Evolutionary conservation across 2,329 filamentous ascomycete species (phyloP).

Genomic region (Hypocrella siamensis): DNA sequence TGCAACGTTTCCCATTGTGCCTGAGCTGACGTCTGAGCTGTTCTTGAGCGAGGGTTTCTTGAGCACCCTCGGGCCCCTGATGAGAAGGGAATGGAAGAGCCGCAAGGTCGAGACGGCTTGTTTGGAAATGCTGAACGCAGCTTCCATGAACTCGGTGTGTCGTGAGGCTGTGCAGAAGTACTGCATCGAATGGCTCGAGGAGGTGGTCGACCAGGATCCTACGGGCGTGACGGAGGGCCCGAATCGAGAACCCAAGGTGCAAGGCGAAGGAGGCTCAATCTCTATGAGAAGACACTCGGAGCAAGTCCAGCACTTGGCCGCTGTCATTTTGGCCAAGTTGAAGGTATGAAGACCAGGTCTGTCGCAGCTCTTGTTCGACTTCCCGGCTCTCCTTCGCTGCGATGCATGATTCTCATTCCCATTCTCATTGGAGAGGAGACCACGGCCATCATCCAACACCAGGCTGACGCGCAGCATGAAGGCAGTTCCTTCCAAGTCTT

Average conservation of each 20-base stretch:
- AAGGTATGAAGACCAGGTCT: conserved; percentile 29
- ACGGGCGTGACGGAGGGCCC: conserved; percentile 35
- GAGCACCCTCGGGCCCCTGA: conserved; percentile 56
- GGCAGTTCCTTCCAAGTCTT: conserved; percentile 34
- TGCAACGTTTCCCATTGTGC: conserved; percentile 72
- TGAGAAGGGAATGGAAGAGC: conserved; percentile 70
- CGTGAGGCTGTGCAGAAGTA: conserved; percentile 73
- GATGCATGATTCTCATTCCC: not conserved
- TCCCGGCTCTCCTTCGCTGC: no score
- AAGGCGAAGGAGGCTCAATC: conserved; percentile 43
- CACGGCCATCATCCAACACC: no score
- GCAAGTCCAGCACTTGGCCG: conserved; percentile 48
- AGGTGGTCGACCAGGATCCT: conserved; percentile 60
- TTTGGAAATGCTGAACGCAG: conserved; percentile 79
- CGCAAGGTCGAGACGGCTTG: conserved; percentile 74
- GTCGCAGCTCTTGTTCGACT: no score
- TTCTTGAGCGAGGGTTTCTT: conserved; percentile 87
- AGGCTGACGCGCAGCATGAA: conserved; percentile 35
- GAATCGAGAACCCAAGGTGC: conserved; percentile 37
- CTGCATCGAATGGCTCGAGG: conserved; percentile 75
- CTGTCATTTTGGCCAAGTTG: conserved; percentile 62
- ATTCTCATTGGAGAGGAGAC: conserved; percentile 4
- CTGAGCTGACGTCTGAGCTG: conserved; percentile 56
- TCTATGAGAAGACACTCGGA: conserved; percentile 45
- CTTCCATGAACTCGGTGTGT: conserved; percentile 72